Base-by-base conservation (phyloP, 73 alveolate genomes). In the Paramecium pentaurelia region DNA sequence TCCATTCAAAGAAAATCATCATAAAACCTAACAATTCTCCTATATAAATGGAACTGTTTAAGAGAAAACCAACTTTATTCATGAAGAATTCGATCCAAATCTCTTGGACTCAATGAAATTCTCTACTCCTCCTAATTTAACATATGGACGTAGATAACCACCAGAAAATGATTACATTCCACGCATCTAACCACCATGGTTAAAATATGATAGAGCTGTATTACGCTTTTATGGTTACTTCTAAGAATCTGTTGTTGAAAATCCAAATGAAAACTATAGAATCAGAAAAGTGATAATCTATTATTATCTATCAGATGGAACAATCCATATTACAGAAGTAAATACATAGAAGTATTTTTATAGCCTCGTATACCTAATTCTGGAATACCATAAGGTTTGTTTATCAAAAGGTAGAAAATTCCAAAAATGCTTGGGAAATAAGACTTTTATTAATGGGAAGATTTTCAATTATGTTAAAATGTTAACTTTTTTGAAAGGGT, bases 251-350 rank as follows among this genome's bases (percentile, higher is more conserved):
- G 99, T 97, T 30, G 98, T 95, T 7, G 98, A 97, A 92, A 94
- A 93, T 71, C 98, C 98, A 40, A 94, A 77, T 93, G 99, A 96
- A 86, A 96, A 95, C 73, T 97, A 92, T 92, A 90, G 99, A 42
- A 95, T 96, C 34, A 83, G 99, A 80, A 97, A 95, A 93, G 95
- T 98, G 89, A 92, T 95, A 77, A 92, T 98, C 93, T 95, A 95
- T 93, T 96, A 97, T 96, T 96, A 98, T 93, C 95, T 98, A 34
- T 98, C 97, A 40, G 99, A 97, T 86, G 99, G 97, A 88, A 97
- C 99, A 4, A 90, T 96, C 93, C 98, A 96, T 77, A 93, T 96
- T 58, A 96, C 95, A 94, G 99, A 98, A 94, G 25, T 22, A 22
- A 22, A 22, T 36, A 36, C 42, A 5, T 36, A 36, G 0, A 36